A percentile compares a stretch with the other conserved stretches of the same genome.
These are phyloP conservation scores for Hydrangea macrophylla DNA, from an alignment of 148 eudicot genomes.

Conservation along the genomic window DNA sequence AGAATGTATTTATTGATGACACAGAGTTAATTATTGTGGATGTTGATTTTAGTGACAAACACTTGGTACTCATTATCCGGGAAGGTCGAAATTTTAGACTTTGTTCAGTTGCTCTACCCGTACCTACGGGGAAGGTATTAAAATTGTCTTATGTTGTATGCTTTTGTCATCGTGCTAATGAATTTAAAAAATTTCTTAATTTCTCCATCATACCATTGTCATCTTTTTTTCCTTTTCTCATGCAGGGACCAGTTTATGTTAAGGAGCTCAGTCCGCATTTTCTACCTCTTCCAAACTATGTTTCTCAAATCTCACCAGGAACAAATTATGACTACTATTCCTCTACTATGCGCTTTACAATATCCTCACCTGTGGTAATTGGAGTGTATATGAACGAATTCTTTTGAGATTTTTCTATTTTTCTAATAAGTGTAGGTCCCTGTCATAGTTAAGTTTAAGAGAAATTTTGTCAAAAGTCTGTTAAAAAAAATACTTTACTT, in stretches of 20 bases:
- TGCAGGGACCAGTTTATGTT: slow-evolving; percentile 61
- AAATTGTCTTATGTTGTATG: not conserved
- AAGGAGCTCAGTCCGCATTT: slow-evolving; percentile 58
- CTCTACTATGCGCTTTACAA: slow-evolving; percentile 73
- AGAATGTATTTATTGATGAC: slow-evolving; percentile 71
- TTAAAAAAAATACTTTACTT: no score
- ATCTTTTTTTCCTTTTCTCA: not conserved
- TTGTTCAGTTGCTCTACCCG: slow-evolving; percentile 65
- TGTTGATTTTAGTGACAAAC: slow-evolving; percentile 74
- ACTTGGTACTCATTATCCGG: slow-evolving; percentile 66
- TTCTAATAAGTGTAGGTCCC: no score
- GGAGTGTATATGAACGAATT: slow-evolving; percentile 10
- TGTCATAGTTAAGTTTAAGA: no score
- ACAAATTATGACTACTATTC: slow-evolving; percentile 86
- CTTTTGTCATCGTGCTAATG: not conserved
- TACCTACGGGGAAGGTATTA: slow-evolving; percentile 51
- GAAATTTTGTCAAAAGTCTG: no score
- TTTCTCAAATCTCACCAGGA: slow-evolving; percentile 81
- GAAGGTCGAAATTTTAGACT: slow-evolving; percentile 58
- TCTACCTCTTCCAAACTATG: slow-evolving; percentile 74
- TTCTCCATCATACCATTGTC: slow-evolving; percentile 4
- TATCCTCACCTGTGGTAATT: slow-evolving; percentile 89
- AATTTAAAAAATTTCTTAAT: not conserved
- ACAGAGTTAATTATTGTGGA: slow-evolving; percentile 62
- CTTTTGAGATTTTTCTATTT: no score